Evolutionary conservation across 192 early-diverging fungal species (phyloP), one percentile per base, ranked within the genome.

Genomic region (Chytriomyces sp.): DNA sequence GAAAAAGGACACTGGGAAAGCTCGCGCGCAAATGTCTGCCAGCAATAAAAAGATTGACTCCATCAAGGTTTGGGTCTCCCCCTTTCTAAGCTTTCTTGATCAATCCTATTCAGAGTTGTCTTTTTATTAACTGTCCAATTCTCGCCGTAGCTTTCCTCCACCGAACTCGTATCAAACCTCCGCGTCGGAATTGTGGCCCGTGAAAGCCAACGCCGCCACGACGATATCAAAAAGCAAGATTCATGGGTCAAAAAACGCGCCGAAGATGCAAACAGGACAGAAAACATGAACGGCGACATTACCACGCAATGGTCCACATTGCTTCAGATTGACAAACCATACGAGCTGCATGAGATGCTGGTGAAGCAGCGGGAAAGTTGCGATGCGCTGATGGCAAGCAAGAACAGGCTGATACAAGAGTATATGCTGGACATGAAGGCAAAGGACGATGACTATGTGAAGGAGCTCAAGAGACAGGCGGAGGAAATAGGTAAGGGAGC

Each of bases 391-490:
- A 77, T 86, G 28, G 67, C 75, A 11, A 79, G 78, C 50, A 90
- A 90, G 60, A 83, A 87, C 64, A 86, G 77, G 61, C 75, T 90
- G 35, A 82, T 87, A 20, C 79, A 80, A 45, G 87, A 90, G 69
- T 88, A 87, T 61, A 66, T 80, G 16, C 69, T 79, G 6, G 89
- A 90, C 65, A 74, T 90, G 45, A 90, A 90, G 76, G 43, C 69
- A 11, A 86, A 87, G 62, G 89, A 90, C 62, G 89, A 90, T 64
- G 86, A 88, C 61, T 90, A 90, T 67, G 89, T 90, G 45, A 83
- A 85, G 62, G 89, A 88, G 67, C 74, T 90, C 10, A 88, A 90
- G 75, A 74, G 89, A 45, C 85, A 90, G 77, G 82, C 87, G 11
- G 89, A 90, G 69, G 89, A 90, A 62, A 90, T 90, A 68, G 87